Conservation (phyloP, 2,329 filamentous ascomycete species). For the Colletotrichum sublineola region DNA sequence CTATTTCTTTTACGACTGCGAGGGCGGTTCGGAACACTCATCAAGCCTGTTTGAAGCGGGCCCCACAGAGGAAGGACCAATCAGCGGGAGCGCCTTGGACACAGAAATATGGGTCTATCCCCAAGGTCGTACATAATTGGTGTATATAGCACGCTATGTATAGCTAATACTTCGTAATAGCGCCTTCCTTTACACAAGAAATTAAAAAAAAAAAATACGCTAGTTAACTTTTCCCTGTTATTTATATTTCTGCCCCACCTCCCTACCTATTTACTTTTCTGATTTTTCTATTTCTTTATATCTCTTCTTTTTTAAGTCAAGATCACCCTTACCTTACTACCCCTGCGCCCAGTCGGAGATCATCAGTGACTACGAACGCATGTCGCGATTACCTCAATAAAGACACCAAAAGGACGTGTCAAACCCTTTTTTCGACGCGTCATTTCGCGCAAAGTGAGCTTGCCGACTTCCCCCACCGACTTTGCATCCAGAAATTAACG, state of each 20-base stretch:
- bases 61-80: not conserved
- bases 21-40: not conserved
- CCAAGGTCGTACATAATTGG: not conserved
- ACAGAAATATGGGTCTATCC: not conserved
- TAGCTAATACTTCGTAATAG: not conserved
- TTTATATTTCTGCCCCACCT: not conserved
- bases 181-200: not conserved
- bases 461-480: too few relatives aligned
- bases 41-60: not conserved
- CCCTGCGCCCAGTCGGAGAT: not conserved
- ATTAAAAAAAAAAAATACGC: not conserved
- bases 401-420: constrained; percentile 1
- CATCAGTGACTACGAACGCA: not conserved
- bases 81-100: not conserved
- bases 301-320: too few relatives aligned
- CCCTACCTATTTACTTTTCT: not conserved
- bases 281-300: not conserved
- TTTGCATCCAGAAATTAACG: not conserved
- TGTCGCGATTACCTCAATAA: not conserved
- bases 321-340: too few relatives aligned
- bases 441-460: not conserved
- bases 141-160: not conserved
- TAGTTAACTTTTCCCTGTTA: not conserved
- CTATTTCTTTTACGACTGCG: too few relatives aligned
- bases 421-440: constrained; percentile 8